Conservation (phyloP, 2,329 filamentous ascomycete species). For the Claviceps sp. region DNA sequence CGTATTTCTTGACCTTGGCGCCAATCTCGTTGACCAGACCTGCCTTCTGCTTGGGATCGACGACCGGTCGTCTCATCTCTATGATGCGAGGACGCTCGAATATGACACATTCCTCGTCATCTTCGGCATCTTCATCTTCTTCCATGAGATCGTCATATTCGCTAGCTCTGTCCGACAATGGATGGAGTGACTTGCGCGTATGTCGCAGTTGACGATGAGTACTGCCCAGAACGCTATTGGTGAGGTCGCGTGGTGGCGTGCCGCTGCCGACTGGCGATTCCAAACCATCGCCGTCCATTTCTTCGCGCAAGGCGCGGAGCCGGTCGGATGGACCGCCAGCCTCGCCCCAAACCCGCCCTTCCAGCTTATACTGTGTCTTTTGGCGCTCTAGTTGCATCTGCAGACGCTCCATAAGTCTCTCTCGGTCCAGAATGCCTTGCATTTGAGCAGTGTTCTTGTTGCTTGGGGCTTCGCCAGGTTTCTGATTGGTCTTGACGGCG, state of each 20-base stretch:
- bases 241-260: slow-evolving; percentile 49
- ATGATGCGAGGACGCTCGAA: slow-evolving; percentile 72
- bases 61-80: slow-evolving; percentile 58
- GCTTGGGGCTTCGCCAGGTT: slow-evolving; percentile 31
- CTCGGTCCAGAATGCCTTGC: slow-evolving; percentile 86
- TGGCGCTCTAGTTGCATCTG: slow-evolving; percentile 93
- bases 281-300: slow-evolving; percentile 62
- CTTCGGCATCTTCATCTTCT: slow-evolving; percentile 37
- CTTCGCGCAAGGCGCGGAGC: slow-evolving; percentile 78
- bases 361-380: slow-evolving; percentile 94
- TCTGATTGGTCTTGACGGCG: slow-evolving; percentile 44
- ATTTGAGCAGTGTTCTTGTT: slow-evolving; percentile 61
- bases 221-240: slow-evolving; percentile 60
- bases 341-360: slow-evolving; percentile 83
- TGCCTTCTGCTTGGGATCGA: slow-evolving; percentile 50
- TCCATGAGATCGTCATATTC: slow-evolving; percentile 28
- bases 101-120: slow-evolving; percentile 42
- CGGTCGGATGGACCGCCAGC: slow-evolving; percentile 77
- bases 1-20: slow-evolving; percentile 59
- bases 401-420: slow-evolving; percentile 81
- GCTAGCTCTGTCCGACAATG: slow-evolving; percentile 10
- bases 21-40: slow-evolving; percentile 59
- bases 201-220: slow-evolving; percentile 49
- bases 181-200: slow-evolving; percentile 37
- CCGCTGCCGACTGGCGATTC: slow-evolving; percentile 33